A percentile compares a stretch with the other conserved stretches of the same genome.
Conservation (phyloP, 2,329 filamentous ascomycete species). For the Laburnicola sp. region DNA sequence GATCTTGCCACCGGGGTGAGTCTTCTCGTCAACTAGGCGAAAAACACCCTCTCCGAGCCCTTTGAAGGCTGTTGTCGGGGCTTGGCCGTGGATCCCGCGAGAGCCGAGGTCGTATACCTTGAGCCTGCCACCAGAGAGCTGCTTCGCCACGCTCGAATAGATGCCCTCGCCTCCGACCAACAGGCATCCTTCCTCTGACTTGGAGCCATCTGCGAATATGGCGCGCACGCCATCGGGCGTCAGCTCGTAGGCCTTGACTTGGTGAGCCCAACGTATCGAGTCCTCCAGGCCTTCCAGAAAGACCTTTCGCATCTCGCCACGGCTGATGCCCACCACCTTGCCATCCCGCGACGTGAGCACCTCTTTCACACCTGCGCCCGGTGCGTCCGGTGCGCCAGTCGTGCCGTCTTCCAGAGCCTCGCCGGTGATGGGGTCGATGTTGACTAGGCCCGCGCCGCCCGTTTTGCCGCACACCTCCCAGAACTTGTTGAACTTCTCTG, state of each 20-base stretch:
- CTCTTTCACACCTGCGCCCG: slow-evolving; percentile 20
- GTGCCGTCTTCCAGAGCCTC: slow-evolving; percentile 41
- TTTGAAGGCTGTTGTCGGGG: slow-evolving; percentile 64
- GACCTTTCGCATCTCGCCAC: slow-evolving; percentile 64
- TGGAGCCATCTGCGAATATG: slow-evolving; percentile 63
- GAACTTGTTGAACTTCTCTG: slow-evolving; percentile 56
- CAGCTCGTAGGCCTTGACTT: slow-evolving; percentile 62
- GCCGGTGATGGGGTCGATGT: slow-evolving; percentile 59
- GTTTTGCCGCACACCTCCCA: slow-evolving; percentile 64
- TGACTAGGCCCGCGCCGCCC: slow-evolving; percentile 57
- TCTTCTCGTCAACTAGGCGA: slow-evolving; percentile 54
- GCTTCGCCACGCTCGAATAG: slow-evolving; percentile 62
- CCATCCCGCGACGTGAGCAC: slow-evolving; percentile 56
- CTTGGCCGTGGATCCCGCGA: slow-evolving; percentile 67
- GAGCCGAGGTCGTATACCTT: slow-evolving; percentile 67
- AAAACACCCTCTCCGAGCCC: slow-evolving; percentile 67
- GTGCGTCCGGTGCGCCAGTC: neutral
- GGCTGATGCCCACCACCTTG: slow-evolving; percentile 63
- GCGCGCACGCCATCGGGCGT: slow-evolving; percentile 59
- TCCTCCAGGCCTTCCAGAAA: slow-evolving; percentile 62
- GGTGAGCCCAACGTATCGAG: slow-evolving; percentile 58
- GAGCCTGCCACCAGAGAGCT: slow-evolving; percentile 60
- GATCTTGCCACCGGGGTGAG: slow-evolving; percentile 50
- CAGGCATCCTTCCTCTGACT: slow-evolving; percentile 61
- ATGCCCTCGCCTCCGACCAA: slow-evolving; percentile 66